phyloP scores from a whole-genome alignment of 2,329 filamentous ascomycete genomes.

The Zymoseptoria crescenta region DNA sequence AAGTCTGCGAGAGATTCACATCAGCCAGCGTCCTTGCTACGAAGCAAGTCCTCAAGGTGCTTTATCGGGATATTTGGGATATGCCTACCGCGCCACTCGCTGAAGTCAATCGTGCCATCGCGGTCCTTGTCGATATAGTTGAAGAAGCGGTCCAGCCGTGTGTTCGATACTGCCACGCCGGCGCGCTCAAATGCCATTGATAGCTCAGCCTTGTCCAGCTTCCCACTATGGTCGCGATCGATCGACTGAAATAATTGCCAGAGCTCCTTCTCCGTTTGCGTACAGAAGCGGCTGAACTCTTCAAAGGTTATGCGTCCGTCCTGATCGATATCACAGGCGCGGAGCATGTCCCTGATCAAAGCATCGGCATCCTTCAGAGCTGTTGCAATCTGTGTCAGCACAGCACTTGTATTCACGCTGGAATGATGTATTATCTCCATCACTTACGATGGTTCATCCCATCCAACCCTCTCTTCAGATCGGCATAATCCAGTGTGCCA shows the following conservation, averaged over 20 bases:
- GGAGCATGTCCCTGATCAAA: slow-evolving; percentile 72
- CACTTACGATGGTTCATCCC: slow-evolving; percentile 84
- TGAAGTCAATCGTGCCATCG: slow-evolving; percentile 80
- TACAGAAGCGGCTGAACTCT: slow-evolving; percentile 85
- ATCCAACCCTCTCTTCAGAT: slow-evolving; percentile 72
- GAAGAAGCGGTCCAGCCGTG: slow-evolving; percentile 79
- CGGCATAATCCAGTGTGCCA: slow-evolving; percentile 76
- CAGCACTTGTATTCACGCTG: neutral
- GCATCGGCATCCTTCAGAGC: slow-evolving; percentile 85
- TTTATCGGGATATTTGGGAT: neutral
- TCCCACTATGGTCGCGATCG: slow-evolving; percentile 76
- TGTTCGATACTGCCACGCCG: slow-evolving; percentile 68
- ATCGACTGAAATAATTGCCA: slow-evolving; percentile 76
- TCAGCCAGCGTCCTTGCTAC: neutral
- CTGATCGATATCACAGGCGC: slow-evolving; percentile 73
- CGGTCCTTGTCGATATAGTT: slow-evolving; percentile 80
- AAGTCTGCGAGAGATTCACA: slow-evolving; percentile 55
- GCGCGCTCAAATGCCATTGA: slow-evolving; percentile 67
- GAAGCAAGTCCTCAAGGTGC: slow-evolving; percentile 5
- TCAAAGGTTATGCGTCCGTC: slow-evolving; percentile 88
- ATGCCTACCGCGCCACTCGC: slow-evolving; percentile 78
- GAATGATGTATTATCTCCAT: neutral
- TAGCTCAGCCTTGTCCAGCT: slow-evolving; percentile 79
- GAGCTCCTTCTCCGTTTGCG: slow-evolving; percentile 78
- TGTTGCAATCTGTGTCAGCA: slow-evolving; percentile 27